Evolutionary conservation across 768 basidiomycete genomes (phyloP).

Genomic region (Suillus fuscotomentosus): DNA sequence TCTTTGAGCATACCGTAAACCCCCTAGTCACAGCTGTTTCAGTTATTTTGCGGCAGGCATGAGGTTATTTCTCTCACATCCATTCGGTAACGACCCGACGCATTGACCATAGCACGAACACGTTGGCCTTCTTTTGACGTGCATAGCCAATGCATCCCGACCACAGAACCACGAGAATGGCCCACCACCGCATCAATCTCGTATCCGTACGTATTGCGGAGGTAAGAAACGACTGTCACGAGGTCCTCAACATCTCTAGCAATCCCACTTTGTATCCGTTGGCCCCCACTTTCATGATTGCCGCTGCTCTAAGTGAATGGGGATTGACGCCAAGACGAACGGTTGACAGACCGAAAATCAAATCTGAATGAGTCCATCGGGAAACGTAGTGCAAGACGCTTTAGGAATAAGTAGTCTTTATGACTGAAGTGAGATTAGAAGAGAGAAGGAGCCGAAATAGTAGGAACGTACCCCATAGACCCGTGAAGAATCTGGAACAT

Average conservation of each 20-base stretch:
- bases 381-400: constrained; percentile 59
- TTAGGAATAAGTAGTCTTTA: constrained; percentile 83
- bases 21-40: constrained; percentile 15
- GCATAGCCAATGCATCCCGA: constrained; percentile 66
- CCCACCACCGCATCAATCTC: constrained; percentile 67
- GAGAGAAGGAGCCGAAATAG: neutral
- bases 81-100: constrained; percentile 80
- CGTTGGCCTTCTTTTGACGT: constrained; percentile 54
- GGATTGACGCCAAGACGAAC: neutral
- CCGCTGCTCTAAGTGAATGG: constrained; percentile 44
- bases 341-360: constrained; percentile 70
- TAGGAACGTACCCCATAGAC: constrained; percentile 60
- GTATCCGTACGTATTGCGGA: constrained; percentile 62
- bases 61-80: constrained; percentile 44
- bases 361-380: constrained; percentile 84
- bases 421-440: constrained; percentile 46
- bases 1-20: constrained; percentile 23
- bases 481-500: constrained; percentile 71
- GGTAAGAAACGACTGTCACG: constrained; percentile 58
- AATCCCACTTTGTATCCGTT: constrained; percentile 60
- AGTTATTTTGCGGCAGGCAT: constrained; percentile 1
- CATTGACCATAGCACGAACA: constrained; percentile 68
- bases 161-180: constrained; percentile 78
- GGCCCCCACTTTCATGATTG: constrained; percentile 72
- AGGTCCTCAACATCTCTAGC: constrained; percentile 66